These are phyloP conservation scores for Colletotrichum plurivorum DNA, from an alignment of 2,329 filamentous ascomycete genomes.

Conservation along the genomic window DNA sequence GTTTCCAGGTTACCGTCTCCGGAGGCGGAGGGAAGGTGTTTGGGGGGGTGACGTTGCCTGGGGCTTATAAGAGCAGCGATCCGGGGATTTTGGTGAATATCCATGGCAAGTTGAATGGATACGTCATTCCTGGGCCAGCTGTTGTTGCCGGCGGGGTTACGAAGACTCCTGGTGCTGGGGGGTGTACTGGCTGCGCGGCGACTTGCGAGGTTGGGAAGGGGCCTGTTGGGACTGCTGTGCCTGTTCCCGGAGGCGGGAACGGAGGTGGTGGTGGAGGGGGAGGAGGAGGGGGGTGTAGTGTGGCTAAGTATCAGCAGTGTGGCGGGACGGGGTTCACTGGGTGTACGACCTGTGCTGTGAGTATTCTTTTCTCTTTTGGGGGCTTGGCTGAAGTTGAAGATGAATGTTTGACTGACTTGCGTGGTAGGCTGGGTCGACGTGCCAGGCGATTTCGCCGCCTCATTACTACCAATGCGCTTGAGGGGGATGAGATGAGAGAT, in stretches of 20 bases:
- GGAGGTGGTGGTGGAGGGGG: slow-evolving; percentile 24
- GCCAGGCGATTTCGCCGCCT: slow-evolving; percentile 53
- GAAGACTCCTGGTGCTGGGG: slow-evolving; percentile 54
- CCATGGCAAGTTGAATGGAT: slow-evolving; percentile 56
- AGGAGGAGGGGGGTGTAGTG: slow-evolving; percentile 48
- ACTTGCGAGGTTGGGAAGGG: slow-evolving; percentile 53
- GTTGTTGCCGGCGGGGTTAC: slow-evolving; percentile 58
- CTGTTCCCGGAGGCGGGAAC: slow-evolving; percentile 7
- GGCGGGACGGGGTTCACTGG: slow-evolving; percentile 58
- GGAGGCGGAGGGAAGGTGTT: slow-evolving; percentile 47
- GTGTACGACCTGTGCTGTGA: slow-evolving; percentile 56
- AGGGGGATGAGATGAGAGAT: background rate
- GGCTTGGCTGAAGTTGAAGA: no score
- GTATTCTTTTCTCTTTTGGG: slow-evolving; percentile 22
- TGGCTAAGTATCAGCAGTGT: slow-evolving; percentile 54
- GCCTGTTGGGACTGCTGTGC: slow-evolving; percentile 46
- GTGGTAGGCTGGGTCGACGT: slow-evolving; percentile 49
- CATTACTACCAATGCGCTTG: slow-evolving; percentile 56
- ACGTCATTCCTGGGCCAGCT: slow-evolving; percentile 59
- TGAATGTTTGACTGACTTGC: slow-evolving; percentile 16
- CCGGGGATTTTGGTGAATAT: slow-evolving; percentile 65
- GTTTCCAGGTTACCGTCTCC: slow-evolving; percentile 52
- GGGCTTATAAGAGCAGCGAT: slow-evolving; percentile 59
- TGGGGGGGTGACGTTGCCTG: slow-evolving; percentile 55
- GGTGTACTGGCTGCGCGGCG: slow-evolving; percentile 55